A percentile compares a stretch with the other conserved stretches of the same genome.
phyloP scores from a whole-genome alignment of 768 basidiomycete species.

The Russula virescens region DNA sequence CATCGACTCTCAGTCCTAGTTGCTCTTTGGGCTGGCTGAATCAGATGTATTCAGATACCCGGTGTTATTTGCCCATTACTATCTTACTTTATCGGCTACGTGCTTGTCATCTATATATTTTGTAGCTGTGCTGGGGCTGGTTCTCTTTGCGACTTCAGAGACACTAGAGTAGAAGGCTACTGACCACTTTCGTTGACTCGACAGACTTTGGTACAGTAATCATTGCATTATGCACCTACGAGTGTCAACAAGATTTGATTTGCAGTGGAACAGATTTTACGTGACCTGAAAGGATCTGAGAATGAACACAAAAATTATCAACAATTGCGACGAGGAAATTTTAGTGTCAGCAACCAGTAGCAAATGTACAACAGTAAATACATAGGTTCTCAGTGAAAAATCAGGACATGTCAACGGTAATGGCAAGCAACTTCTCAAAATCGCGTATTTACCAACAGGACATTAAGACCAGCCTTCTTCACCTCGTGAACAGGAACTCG shows the following conservation, averaged over 20 bases:
- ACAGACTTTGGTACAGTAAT: background rate
- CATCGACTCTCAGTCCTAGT: too few species aligned
- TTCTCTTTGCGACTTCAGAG: background rate
- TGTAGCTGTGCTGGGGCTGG: conserved; percentile 4
- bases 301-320: background rate
- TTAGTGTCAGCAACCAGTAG: background rate
- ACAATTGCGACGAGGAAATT: background rate
- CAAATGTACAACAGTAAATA: background rate
- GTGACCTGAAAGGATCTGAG: too few species aligned
- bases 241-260: too few species aligned
- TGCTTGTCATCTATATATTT: background rate
- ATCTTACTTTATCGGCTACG: conserved; percentile 13
- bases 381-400: too few species aligned
- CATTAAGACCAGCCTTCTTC: conserved; percentile 52
- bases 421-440: background rate
- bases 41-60: too few species aligned
- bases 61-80: background rate
- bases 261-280: too few species aligned
- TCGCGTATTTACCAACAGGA: conserved; percentile 46
- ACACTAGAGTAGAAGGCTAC: background rate
- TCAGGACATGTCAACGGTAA: background rate
- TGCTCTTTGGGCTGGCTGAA: too few species aligned
- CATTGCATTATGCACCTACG: background rate
- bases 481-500: conserved; percentile 48
- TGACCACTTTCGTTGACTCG: conserved; percentile 3